Evolutionary conservation across 2,329 filamentous ascomycete genomes (phyloP).

Genomic region (Fonsecaea monophora): DNA sequence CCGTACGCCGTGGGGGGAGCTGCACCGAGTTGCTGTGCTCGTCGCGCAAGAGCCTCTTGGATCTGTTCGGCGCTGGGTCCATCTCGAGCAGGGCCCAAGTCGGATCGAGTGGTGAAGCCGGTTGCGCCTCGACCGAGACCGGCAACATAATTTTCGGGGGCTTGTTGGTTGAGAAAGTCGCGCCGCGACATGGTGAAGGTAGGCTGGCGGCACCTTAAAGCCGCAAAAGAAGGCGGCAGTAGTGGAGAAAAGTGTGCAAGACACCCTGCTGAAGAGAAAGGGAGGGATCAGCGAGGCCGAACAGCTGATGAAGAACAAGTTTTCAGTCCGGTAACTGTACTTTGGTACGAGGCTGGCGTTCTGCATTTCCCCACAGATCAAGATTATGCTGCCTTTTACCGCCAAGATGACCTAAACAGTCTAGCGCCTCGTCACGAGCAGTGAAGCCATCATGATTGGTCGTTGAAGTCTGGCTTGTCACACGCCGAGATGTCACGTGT

Average conservation of each 20-base stretch:
- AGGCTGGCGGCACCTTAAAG: neutral
- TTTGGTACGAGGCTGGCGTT: constrained; percentile 3
- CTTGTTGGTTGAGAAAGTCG: constrained; percentile 88
- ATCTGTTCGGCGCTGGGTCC: constrained; percentile 98
- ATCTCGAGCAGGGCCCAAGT: constrained; percentile 92
- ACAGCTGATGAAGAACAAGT: neutral
- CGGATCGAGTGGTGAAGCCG: constrained; percentile 95
- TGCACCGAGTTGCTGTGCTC: constrained; percentile 79
- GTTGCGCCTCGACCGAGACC: constrained; percentile 97
- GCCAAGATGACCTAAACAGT: constrained; percentile 7
- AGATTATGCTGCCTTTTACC: constrained; percentile 31
- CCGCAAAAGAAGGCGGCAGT: neutral
- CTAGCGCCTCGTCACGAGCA: too few relatives aligned
- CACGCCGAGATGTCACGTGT: too few relatives aligned
- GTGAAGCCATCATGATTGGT: too few relatives aligned
- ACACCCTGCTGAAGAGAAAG: neutral
- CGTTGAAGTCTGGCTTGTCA: too few relatives aligned
- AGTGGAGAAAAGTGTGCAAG: neutral
- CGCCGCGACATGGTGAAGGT: constrained; percentile 66
- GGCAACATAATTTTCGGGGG: constrained; percentile 88
- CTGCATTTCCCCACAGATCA: constrained; percentile 7
- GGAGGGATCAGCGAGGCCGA: neutral
- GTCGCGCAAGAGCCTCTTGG: constrained; percentile 94
- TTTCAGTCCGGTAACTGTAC: neutral
- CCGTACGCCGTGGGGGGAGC: constrained; percentile 78